Base-by-base conservation (phyloP, 305 asterid genomes). In the Fraxinus sp. region DNA sequence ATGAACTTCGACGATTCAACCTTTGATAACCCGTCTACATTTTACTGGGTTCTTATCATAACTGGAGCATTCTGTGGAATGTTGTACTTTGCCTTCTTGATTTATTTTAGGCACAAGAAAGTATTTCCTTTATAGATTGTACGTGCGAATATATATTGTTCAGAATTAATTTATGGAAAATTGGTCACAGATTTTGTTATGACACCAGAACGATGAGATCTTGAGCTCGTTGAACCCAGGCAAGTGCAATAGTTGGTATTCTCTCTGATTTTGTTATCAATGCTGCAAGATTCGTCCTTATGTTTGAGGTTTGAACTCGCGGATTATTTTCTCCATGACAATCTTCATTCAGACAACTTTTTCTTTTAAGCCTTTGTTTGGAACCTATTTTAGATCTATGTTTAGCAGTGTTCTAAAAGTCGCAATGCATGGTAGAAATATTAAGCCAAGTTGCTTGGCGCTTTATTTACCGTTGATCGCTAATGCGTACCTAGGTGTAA, bases 51-150 rank as follows among this genome's bases (percentile, higher is more conserved):
- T 37, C 88, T 97, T 55, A 22, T 88, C 37, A 26, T 93, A 59
- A 85, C 91, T 41, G 97, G 95, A 83, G 66, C 84, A 9, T 86
- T 90, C 76, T 92, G 98, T 86, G 94, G 82, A 55, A 57, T 89
- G 73, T 9, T 95, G 82, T 93, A 91, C 83, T 59, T 84, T 49
- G 88, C 86, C 55, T 92, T 95, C 86, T 83, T 97, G 88, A 59
- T 92, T 68, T 97, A 97, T 83, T 93, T 97, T 78, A 91, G 87
- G 92, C 95, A 89, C 88, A 95, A 93, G 91, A 97, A 97, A 85
- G 92, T 95, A 55, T 80, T 94, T 26, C 94, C 98, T 13, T 77
- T 93, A 91, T 95, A 87, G 87, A 79, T 39, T 82, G 57, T 81
- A 79, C 78, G 57, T 59, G 46, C 59, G 35, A 72, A 44, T 41